phyloP scores from a whole-genome alignment of 768 basidiomycete species.

The Polyporus arcularius region DNA sequence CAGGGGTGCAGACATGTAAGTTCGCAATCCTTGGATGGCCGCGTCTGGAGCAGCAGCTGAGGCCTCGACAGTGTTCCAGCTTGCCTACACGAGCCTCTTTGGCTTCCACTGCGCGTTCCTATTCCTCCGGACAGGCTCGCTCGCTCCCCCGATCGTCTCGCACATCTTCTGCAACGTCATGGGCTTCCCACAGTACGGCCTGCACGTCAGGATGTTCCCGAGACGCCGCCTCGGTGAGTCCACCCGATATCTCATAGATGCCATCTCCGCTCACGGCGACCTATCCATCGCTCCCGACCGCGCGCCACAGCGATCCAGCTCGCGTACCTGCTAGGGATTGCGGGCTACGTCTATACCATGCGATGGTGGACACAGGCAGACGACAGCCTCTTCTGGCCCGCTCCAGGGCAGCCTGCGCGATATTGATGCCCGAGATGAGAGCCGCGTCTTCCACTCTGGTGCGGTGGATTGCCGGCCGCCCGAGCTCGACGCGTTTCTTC shows the following conservation, averaged over 20 bases:
- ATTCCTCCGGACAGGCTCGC: slow-evolving; percentile 82
- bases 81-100: slow-evolving; percentile 89
- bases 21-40: slow-evolving; percentile 2
- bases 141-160: slow-evolving; percentile 74
- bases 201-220: slow-evolving; percentile 58
- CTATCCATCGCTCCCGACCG: background rate
- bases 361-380: slow-evolving; percentile 48
- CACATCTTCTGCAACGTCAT: slow-evolving; percentile 95
- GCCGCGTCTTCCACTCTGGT: background rate
- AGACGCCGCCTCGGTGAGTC: slow-evolving; percentile 51
- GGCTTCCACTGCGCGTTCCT: slow-evolving; percentile 87
- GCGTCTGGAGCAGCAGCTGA: slow-evolving; percentile 4
- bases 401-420: slow-evolving; percentile 6
- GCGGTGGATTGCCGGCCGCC: background rate
- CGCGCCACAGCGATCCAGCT: slow-evolving; percentile 48
- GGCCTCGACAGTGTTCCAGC: slow-evolving; percentile 69
- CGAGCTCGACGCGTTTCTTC: background rate
- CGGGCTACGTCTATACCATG: slow-evolving; percentile 56
- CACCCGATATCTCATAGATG: slow-evolving; percentile 1
- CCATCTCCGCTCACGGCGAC: slow-evolving; percentile 8
- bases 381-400: slow-evolving; percentile 46
- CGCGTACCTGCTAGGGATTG: slow-evolving; percentile 61
- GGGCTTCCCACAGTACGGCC: slow-evolving; percentile 75
- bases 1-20: slow-evolving; percentile 58
- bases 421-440: background rate